Base-by-base conservation (phyloP, 306 rosid genomes). In the Pueraria montana region DNA sequence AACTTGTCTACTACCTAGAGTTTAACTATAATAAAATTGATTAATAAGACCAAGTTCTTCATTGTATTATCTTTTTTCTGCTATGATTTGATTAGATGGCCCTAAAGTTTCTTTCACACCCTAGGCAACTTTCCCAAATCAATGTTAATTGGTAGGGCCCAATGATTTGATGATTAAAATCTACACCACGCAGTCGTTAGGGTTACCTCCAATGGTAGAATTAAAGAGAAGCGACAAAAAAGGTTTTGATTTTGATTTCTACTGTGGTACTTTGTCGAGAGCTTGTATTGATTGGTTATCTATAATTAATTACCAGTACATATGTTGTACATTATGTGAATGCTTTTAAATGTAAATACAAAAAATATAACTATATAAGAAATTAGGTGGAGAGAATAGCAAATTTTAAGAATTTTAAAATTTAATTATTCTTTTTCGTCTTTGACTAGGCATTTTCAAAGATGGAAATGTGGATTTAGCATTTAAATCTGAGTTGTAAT, bases 41-140 rank as follows among this genome's bases (percentile, higher is more conserved):
- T 46, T 24, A 24, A 26, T 14, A 49, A 66, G 46, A 76, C 46
- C 46, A 52, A 9, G 14, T 27, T 83, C 75, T 83, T 43, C 18
- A 14, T 50, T 74, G n/a, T 18, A 80, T 67, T 55, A 56, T 58
- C 62, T 40, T 40, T 86, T 82, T 62, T 55, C 63, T 63, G 80
- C 34, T 63, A 76, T 80, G 80, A 80, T 80, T 81, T 87, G 87
- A 80, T 87, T 84, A 80, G 89, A 80, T 87, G 62, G 82, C 89
- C 82, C 70, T 64, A 80, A 83, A 83, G 83, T 71, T 83, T 87
- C 50, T 75, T 80, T 70, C 80, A 79, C 72, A n/a, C 80, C 76
- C 21, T 66, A 21, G 75, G 63, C 50, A 55, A 82, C 62, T 74
- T 83, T 83, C 82, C 74, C 77, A 76, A 50, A 85, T 77, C 66